phyloP scores from a whole-genome alignment of 2,329 filamentous ascomycete genomes.

The Lecanicillium sp. region DNA sequence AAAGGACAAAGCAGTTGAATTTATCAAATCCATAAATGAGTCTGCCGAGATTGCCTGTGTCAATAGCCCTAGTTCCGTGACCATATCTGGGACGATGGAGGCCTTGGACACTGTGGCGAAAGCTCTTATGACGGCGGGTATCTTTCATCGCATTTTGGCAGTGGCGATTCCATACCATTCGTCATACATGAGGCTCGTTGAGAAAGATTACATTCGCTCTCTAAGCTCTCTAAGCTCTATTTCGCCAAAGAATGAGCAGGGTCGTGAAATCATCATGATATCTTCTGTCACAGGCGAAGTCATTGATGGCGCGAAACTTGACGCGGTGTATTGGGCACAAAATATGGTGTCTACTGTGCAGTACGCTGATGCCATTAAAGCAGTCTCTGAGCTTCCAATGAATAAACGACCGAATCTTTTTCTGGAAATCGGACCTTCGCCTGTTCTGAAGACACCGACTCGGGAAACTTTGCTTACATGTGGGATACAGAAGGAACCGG shows the following conservation, averaged over 20 bases:
- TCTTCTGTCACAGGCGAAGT: conserved; percentile 30
- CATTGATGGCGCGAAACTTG: conserved; percentile 19
- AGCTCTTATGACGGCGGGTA: conserved; percentile 20
- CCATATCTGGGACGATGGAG: conserved; percentile 31
- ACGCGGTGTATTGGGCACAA: conserved; percentile 34
- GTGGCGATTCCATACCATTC: conserved; percentile 38
- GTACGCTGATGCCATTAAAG: conserved; percentile 31
- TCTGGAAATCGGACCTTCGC: conserved; percentile 33
- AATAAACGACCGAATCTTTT: conserved; percentile 25
- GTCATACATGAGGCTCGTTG: conserved; percentile 32
- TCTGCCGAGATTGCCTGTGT: conserved; percentile 32
- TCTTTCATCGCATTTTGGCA: conserved; percentile 28
- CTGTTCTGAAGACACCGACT: conserved; percentile 27
- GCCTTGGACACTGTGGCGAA: conserved; percentile 22
- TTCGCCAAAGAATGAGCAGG: not conserved
- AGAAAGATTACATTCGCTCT: conserved; percentile 24
- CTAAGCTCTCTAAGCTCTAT: conserved; percentile 20
- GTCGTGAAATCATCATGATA: conserved; percentile 24
- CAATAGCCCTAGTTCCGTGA: conserved; percentile 35
- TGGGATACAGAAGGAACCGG: conserved; percentile 1
- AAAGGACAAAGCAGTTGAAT: conserved; percentile 15
- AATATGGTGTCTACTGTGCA: conserved; percentile 39
- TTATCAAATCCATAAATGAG: conserved; percentile 15
- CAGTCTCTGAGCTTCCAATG: conserved; percentile 21
- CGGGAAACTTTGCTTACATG: conserved; percentile 16